A percentile compares a stretch with the other conserved stretches of the same genome.
Evolutionary conservation across 2,329 filamentous ascomycete species (phyloP).

Genomic region (Ophiostoma tasmaniense): DNA sequence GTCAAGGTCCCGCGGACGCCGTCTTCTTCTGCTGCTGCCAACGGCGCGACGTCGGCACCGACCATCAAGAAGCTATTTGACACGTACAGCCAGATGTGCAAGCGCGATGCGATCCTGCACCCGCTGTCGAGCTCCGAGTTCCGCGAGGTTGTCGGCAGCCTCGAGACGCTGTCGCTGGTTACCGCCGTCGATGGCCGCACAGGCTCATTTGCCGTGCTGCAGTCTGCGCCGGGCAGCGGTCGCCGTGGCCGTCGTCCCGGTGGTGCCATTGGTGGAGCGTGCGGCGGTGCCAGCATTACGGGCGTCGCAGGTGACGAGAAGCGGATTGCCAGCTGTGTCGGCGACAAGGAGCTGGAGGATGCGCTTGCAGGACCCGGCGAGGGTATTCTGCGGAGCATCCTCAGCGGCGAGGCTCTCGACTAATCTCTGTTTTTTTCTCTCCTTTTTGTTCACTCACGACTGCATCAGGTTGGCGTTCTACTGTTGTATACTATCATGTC

Average conservation of each 20-base stretch:
- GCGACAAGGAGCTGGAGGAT: slow-evolving; percentile 67
- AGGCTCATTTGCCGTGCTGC: slow-evolving; percentile 54
- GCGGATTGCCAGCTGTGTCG: slow-evolving; percentile 67
- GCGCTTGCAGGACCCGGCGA: slow-evolving; percentile 56
- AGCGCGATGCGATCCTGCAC: slow-evolving; percentile 77
- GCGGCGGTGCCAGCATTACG: slow-evolving; percentile 52
- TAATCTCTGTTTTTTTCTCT: slow-evolving; percentile 23
- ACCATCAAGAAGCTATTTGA: slow-evolving; percentile 79
- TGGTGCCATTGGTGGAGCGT: slow-evolving; percentile 57
- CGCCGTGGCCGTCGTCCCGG: slow-evolving; percentile 24
- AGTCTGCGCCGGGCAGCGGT: slow-evolving; percentile 59
- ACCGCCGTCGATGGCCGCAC: slow-evolving; percentile 61
- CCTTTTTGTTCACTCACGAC: neutral
- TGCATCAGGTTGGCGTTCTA: neutral
- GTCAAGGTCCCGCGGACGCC: slow-evolving; percentile 29
- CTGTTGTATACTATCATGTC: neutral
- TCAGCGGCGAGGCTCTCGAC: slow-evolving; percentile 53
- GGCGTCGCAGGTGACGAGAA: slow-evolving; percentile 60
- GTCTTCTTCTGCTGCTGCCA: slow-evolving; percentile 40
- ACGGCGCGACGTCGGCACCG: slow-evolving; percentile 46
- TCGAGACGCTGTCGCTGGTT: slow-evolving; percentile 81
- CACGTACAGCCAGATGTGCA: slow-evolving; percentile 75
- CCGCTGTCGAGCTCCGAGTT: slow-evolving; percentile 89
- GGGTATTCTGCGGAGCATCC: slow-evolving; percentile 53
- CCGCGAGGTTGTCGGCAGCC: slow-evolving; percentile 77